These are phyloP conservation scores for Knoxdaviesia capensis DNA, from an alignment of 2,329 filamentous ascomycete species.

Conservation along the genomic window DNA sequence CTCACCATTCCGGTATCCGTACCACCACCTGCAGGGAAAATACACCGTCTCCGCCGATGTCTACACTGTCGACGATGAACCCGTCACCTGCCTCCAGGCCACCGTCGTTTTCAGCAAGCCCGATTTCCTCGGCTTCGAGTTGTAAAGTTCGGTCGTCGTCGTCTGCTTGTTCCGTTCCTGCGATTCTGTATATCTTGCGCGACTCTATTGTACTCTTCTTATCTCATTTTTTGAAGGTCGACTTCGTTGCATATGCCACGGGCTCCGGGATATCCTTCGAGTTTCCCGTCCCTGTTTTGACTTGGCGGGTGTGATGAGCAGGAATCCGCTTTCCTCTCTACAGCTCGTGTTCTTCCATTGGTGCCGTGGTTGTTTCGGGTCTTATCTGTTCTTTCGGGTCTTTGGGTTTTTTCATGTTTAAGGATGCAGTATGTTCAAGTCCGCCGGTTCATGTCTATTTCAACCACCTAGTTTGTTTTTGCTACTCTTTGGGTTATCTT, in stretches of 20 bases:
- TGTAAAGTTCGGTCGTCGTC: conserved; percentile 9
- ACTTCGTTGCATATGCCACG: too few species aligned
- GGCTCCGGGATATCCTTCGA: too few species aligned
- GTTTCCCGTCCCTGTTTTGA: too few species aligned
- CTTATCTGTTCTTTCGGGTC: too few species aligned
- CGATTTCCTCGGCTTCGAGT: conserved; percentile 19
- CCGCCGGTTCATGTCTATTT: not conserved
- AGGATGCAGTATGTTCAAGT: not conserved
- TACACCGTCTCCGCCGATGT: conserved; percentile 84
- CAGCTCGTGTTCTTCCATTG: too few species aligned
- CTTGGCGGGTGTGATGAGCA: too few species aligned
- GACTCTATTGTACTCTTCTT: too few species aligned
- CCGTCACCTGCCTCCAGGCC: conserved; percentile 75
- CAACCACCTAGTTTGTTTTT: not conserved
- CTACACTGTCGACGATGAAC: conserved; percentile 47
- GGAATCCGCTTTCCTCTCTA: too few species aligned
- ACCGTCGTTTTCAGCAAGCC: conserved; percentile 38
- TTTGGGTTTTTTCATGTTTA: conserved; percentile 3
- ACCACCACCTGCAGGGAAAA: conserved; percentile 41
- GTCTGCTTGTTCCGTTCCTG: too few species aligned
- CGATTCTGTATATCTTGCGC: too few species aligned
- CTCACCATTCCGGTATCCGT: not conserved
- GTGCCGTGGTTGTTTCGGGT: too few species aligned
- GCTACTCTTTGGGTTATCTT: not conserved
- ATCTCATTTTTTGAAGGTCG: too few species aligned